Evolutionary conservation across 148 eudicot genomes (phyloP).

Genomic region (Silene uniflora): DNA sequence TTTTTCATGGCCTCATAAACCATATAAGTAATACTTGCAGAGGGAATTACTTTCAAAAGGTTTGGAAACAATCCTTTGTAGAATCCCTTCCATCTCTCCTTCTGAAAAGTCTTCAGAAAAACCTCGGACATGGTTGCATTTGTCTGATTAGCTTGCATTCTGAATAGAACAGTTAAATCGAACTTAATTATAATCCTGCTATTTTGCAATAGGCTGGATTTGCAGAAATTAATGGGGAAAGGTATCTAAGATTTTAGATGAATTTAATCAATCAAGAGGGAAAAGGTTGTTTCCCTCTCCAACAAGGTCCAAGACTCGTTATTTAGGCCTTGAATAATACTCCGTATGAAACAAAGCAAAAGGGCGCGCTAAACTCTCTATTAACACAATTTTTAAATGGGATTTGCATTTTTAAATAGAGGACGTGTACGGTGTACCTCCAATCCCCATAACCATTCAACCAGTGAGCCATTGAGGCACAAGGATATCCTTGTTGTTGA

Average conservation of each 20-base stretch:
- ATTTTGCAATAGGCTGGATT: background rate
- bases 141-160: slow-evolving; percentile 82
- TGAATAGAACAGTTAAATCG: slow-evolving; percentile 28
- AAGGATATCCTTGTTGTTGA: background rate
- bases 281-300: too few relatives aligned
- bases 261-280: background rate
- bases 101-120: slow-evolving; percentile 53
- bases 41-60: slow-evolving; percentile 88
- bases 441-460: too few relatives aligned
- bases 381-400: too few relatives aligned
- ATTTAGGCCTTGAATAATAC: background rate
- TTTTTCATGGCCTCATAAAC: slow-evolving; percentile 90
- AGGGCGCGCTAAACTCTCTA: too few relatives aligned
- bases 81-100: slow-evolving; percentile 75
- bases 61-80: slow-evolving; percentile 95
- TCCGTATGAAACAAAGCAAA: background rate
- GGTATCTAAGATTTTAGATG: too few relatives aligned
- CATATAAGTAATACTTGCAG: slow-evolving; percentile 91
- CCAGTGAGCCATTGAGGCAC: background rate
- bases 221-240: background rate
- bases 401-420: background rate
- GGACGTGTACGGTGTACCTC: background rate
- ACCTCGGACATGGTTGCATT: slow-evolving; percentile 68
- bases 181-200: background rate
- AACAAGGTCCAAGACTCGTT: background rate